Evolutionary conservation across 2,329 filamentous ascomycete genomes (phyloP), one percentile per base, ranked within the genome.

Genomic region (Venturia asperata): DNA sequence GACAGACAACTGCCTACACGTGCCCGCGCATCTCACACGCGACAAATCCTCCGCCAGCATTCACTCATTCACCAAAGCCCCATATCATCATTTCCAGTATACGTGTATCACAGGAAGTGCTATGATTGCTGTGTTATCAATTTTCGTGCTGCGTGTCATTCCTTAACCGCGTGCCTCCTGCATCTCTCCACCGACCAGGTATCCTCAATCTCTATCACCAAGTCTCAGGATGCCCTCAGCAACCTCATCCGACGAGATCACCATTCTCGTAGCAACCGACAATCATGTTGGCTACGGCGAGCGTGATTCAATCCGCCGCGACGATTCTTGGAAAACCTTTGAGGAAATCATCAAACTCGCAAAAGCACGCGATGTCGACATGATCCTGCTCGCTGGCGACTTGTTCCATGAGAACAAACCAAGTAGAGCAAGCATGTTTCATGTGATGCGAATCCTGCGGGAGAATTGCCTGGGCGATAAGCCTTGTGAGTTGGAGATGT

Each of bases 381-480:
- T 99, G 94, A 90, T 99, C 0, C 82, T 99, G 1, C 86, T 99
- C 5, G 93, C 89, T 2, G 94, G 94, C 60, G 94, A 99, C 74
- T 83, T 99, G 0, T 99, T 99, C 74, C 95, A 99, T 74, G 93
- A 99, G 70, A 99, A 99, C 76, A 96, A 96, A 72, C 95, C 94
- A 3, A 97, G 92, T 7, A 86, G 94, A 67, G 96, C 97, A 73
- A 88, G 92, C 37, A 90, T 99, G 84, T 97, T 94, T 74, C 91
- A 99, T 74, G 94, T 99, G 67, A 97, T 97, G 91, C 87, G 91
- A 41, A 94, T 91, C 1, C 82, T 99, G 39, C 87, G 94, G 64
- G 89, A 92, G 81, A 96, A 97, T 73, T 97, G 94, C 73, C 85
- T 95, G 5, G 94, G 95, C 43, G 91, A 96, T 78, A 97, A 95